Evolutionary conservation across 495 filamentous ascomycete species (phyloP), one percentile per base, ranked within the genome.

Genomic region (Pyrenula massariospora): DNA sequence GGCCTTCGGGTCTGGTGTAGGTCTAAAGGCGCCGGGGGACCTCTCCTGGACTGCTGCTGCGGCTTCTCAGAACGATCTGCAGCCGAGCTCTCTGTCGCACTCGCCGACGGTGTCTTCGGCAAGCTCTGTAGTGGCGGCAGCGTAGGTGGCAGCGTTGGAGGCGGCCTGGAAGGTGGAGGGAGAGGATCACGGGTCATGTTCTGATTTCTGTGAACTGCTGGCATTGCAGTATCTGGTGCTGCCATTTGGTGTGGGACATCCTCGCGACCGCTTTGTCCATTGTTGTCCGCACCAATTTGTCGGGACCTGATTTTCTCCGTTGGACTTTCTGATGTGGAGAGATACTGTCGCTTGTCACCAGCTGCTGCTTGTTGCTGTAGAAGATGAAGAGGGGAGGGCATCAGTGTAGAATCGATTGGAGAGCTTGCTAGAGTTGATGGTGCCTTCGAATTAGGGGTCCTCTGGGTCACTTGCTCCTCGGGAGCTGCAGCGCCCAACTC

Each of bases 21-120:
- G 63, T 92, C 84, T 36, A 96, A 68, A 12, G 91, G 91, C 15
- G 89, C 86, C 25, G 91, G 91, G 5, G 91, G 91, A 22, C 85
- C 77, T 69, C 93, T 95, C 56, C 90, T 82, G 55, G 76, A 78
- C 10, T 84, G 81, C 10, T 81, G 76, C 20, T 80, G 76, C 19
- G 71, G 59, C 51, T 62, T 59, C 50, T 66, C 62, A 25, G 22
- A 48, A 25, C 50, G 53, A 56, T 20, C 55, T 25, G 12, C 22
- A 19, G 22, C 21, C 12, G 56, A 49, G 22, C 20, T 42, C 12
- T 5, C 25, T n/a, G 10, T 8, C 53, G 8, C 31, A 42, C 8
- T 42, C 15, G 8, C 31, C 15, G 31, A 8, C 31, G 31, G 31
- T 5, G 31, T 5, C 15, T 42, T 15, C 5, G 31, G 31, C 15